Conservation (phyloP, 345 rosid genomes). For the Conringia planisiliqua region DNA sequence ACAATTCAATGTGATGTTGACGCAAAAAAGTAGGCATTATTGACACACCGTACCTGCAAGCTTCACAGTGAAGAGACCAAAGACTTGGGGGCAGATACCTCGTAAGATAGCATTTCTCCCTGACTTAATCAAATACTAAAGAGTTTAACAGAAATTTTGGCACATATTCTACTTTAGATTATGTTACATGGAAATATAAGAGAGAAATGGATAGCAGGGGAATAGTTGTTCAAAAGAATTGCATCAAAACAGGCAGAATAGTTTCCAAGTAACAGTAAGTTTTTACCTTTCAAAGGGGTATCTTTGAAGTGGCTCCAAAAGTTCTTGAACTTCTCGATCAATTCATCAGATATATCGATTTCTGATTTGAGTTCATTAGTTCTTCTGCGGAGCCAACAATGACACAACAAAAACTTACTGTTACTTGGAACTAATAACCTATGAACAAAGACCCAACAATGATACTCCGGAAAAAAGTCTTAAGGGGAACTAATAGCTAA, state of each 20-base stretch:
- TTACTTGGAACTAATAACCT: no score
- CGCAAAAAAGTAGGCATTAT: constrained; percentile 3
- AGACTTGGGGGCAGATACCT: constrained; percentile 91
- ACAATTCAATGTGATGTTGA: constrained; percentile 3
- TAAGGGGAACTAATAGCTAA: not conserved
- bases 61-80: constrained; percentile 99
- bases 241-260: not conserved
- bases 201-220: not conserved
- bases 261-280: not conserved
- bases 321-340: constrained; percentile 60
- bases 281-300: constrained; percentile 70
- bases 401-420: no score
- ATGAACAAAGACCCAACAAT: no score
- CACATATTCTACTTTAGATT: not conserved
- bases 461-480: no score
- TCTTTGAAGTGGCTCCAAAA: constrained; percentile 79
- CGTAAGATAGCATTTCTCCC: constrained; percentile 87
- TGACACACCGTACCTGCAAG: constrained; percentile 60
- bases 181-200: not conserved
- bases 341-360: constrained; percentile 59
- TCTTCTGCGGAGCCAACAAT: constrained; percentile 66
- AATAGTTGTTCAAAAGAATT: not conserved
- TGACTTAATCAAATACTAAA: constrained; percentile 16
- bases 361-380: constrained; percentile 81
- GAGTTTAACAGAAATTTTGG: not conserved